phyloP scores from a whole-genome alignment of 2,329 filamentous ascomycete genomes.

The Alternaria solani region DNA sequence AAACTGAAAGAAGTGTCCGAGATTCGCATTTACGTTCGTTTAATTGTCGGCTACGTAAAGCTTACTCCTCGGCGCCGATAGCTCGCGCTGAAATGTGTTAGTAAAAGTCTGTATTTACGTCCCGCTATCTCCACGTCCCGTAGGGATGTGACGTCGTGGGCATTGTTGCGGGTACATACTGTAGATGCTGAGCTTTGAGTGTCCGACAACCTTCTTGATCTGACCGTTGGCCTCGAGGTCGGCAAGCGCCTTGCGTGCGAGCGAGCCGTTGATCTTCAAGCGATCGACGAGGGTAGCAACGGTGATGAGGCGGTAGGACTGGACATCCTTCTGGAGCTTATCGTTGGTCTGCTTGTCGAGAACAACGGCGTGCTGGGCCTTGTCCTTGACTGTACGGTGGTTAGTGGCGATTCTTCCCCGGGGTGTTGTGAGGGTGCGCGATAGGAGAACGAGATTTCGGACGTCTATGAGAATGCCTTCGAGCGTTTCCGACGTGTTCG shows the following conservation, averaged over 20 bases:
- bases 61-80: slow-evolving; percentile 49
- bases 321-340: slow-evolving; percentile 99
- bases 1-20: slow-evolving; percentile 41
- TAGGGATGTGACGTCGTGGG: not conserved
- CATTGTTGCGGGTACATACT: slow-evolving; percentile 64
- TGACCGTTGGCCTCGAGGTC: slow-evolving; percentile 98
- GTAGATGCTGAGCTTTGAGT: slow-evolving; percentile 99
- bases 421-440: slow-evolving; percentile 12
- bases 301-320: slow-evolving; percentile 99
- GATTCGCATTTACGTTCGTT: slow-evolving; percentile 34
- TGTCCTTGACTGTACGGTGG: slow-evolving; percentile 89
- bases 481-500: slow-evolving; percentile 1
- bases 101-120: slow-evolving; percentile 2
- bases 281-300: slow-evolving; percentile 98
- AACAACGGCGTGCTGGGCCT: slow-evolving; percentile 99
- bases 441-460: slow-evolving; percentile 4
- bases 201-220: slow-evolving; percentile 96
- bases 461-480: slow-evolving; percentile 1
- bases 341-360: slow-evolving; percentile 98
- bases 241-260: slow-evolving; percentile 86
- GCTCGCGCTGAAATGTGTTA: slow-evolving; percentile 47
- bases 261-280: slow-evolving; percentile 99
- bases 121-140: not conserved
- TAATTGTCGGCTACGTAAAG: slow-evolving; percentile 28
- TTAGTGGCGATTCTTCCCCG: slow-evolving; percentile 34